Evolutionary conservation across 169 alveolate genomes (phyloP), one percentile per base, ranked within the genome.

Genomic region (Nephromyces sp.): DNA sequence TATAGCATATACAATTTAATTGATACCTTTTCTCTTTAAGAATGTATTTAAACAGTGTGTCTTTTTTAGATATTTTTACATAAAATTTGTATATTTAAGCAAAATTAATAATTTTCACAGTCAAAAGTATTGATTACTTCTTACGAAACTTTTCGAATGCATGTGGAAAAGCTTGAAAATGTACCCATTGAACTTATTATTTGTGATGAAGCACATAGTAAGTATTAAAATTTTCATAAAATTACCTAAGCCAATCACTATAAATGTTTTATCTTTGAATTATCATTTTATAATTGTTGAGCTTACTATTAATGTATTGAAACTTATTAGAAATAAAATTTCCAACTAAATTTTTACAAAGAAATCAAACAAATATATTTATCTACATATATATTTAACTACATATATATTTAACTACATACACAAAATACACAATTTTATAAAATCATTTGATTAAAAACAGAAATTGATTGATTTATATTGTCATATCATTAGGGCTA

Each of bases 191-290:
- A 94, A 77, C 84, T 94, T 72, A 77, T 95, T 32, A 91, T 95
- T 32, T 93, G 97, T 74, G 98, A 95, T 76, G 98, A 95, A 77
- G 98, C 97, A 21, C 98, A 95, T 73, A 88, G 92, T 79, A 21
- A 21, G 86, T 65, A 53, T n/a, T 21, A 62, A 53, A 62, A 15
- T 43, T n/a, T 43, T 43, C n/a, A 15, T 15, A 43, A 43, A 15
- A 15, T n/a, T 43, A 43, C 15, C 57, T n/a, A 15, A 15, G 15
- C 57, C 15, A 15, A 15, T 43, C 57, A 15, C 57, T 15, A 15
- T 43, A 15, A 15, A 15, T n/a, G 15, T n/a, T 43, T 43, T 15
- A 15, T 43, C 57, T 74, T 32, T 6, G 15, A 22, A 31, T 15
- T 72, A 15, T n/a, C 57, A 15, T 43, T n/a, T n/a, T n/a, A 15